Evolutionary conservation across 495 filamentous ascomycete genomes (phyloP), one percentile per base, ranked within the genome.

Genomic region (Sordaria brevicollis): DNA sequence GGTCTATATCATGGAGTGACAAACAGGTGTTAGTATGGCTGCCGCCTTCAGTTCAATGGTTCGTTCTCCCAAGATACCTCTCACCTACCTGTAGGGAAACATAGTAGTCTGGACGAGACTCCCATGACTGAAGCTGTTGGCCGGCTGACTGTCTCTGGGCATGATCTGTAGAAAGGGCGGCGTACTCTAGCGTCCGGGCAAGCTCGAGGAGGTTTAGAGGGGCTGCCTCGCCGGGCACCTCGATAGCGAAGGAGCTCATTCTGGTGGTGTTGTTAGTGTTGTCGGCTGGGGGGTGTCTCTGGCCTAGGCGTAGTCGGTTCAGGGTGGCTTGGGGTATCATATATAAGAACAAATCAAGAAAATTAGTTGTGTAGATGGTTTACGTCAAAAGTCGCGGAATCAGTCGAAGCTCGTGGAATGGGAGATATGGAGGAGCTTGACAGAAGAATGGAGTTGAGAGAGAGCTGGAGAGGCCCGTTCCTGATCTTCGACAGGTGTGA

Each of bases 41-140:
- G 41, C 2, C 6, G 15, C 49, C 11, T 2, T 6, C 3, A 62
- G 11, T 62, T 13, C 13, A 29, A 29, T 13, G 43, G 2, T 2
- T 54, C n/a, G 34, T n/a, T n/a, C n/a, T n/a, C n/a, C n/a, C n/a
- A n/a, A n/a, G 70, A 78, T 70, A 78, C 71, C 49, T 31, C 13
- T 11, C 70, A 69, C 81, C 66, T 80, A 88, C 92, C 86, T 97
- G 94, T 67, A 99, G 83, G 41, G 88, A 83, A n/a, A 86, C 82
- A 78, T 93, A 93, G 79, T 90, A 98, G 29, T 89, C 88, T 15
- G 81, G 76, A n/a, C 89, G 79, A 29, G 84, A 88, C 77, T 97
- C 93, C 95, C 95, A 99, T 68, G 89, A 81, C 72, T 92, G 85
- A 15, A 99, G 87, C 80, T 98, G 95, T 76, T 91, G 86, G 3